Base-by-base conservation (phyloP, 2,329 filamentous ascomycete genomes). In the Pestalotiopsis sp. region DNA sequence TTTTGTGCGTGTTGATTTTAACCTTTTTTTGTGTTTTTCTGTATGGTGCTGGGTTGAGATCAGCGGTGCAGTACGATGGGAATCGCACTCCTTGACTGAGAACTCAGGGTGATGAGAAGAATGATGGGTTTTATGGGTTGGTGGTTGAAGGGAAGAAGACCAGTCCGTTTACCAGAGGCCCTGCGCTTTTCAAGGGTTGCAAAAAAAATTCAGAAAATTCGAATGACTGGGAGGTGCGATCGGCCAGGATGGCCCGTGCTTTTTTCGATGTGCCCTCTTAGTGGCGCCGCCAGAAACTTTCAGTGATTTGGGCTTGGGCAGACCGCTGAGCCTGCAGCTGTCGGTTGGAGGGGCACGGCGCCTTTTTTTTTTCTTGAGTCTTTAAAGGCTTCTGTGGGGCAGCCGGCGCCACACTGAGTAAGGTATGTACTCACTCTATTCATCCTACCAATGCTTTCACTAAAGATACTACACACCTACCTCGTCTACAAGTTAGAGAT, bases 11-110 rank as follows among this genome's bases (percentile, higher is more conserved):
- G 80, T 82, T 89, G 59, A 62, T 62, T 89, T 87, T 85, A 82
- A 81, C 80, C 88, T 90, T 90, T 89, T 89, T 89, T 85, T 80
- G 77, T 82, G 81, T 81, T 81, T 86, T 87, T 87, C 82, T 83
- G 78, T 75, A 73, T 81, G 80, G 78, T 75, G 85, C 83, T 81
- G 84, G 84, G 83, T 82, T 84, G 87, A 86, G 85, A 86, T 67
- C 86, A 89, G 85, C 87, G 84, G 86, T 83, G 79, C 82, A 85
- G 85, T 83, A 86, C 85, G 84, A 85, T 56, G 36, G 71, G 80
- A 81, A 84, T 82, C 85, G 86, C 84, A 86, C 86, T 86, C 76
- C 73, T 75, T 74, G 77, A 79, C 81, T 81, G 78, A 78, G 76
- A 80, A 78, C 84, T 85, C 84, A 62, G 31, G 27, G 27, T 36